Base-by-base conservation (phyloP, 495 filamentous ascomycete genomes). In the Podospora appendiculata region DNA sequence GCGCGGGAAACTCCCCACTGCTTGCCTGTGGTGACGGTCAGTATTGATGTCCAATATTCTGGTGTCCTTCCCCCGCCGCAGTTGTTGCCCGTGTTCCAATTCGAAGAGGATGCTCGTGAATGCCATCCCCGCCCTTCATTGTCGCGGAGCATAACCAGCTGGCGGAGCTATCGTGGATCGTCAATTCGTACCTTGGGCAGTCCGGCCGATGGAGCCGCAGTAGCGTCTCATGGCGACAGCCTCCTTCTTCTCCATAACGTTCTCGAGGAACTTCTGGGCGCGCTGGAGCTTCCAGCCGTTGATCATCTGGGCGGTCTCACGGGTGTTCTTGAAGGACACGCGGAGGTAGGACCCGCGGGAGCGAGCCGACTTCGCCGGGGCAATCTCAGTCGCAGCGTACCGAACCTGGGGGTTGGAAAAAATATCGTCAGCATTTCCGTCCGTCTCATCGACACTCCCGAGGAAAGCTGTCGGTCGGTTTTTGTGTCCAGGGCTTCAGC, bases 321-420 rank as follows among this genome's bases (percentile, higher is more conserved):
- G 89, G 74, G 93, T 96, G 84, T 98, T 97, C 84, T 97, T 97
- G 87, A 95, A 96, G 63, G 87, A 93, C 69, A 96, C 90, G 66
- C 93, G 91, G 60, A 99, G 89, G 83, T 97, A 97, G 70, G 91
- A 88, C 72, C 94, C 94, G 74, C 92, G 90, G 67, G 91, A 84
- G 77, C 90, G 89, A 72, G 93, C 94, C 74, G 88, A 94, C 82
- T 97, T 98, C 60, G 83, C 80, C 70, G 86, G 77, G 63, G 87
- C 77, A 73, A 95, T 90, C 69, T 89, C 79, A 66, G 85, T 88
- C 66, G 87, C 89, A 78, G 90, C 90, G 90, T 98, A 97, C 76
- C 93, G 91, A 80, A 96, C 93, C 93, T 96, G 54, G 17, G 46
- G 18, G 66, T 63, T 59, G 45, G 54, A 59, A 57, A 45, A 45